phyloP scores from a whole-genome alignment of 306 rosid genomes.

The Cicer arietinum region DNA sequence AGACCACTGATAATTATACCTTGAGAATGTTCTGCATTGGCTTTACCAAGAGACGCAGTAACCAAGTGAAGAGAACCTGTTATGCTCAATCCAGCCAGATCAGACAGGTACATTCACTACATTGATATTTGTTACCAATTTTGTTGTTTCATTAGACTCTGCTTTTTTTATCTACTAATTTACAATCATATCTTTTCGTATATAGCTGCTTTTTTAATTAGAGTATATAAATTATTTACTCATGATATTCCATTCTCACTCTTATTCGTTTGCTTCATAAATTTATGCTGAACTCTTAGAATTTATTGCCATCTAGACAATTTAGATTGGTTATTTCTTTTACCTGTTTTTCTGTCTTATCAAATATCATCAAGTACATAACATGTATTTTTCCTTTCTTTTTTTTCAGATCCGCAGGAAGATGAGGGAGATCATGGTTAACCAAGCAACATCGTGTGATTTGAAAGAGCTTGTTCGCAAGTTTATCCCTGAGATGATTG shows the following conservation, averaged over 20 bases:
- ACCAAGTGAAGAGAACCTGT: conserved; percentile 93
- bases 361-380: not conserved
- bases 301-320: not conserved
- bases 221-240: not conserved
- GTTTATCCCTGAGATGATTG: conserved; percentile 90
- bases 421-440: conserved; percentile 88
- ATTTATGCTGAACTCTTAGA: not conserved
- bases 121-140: not conserved
- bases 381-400: not conserved
- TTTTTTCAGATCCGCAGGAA: conserved; percentile 77
- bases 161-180: not conserved
- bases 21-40: conserved; percentile 95
- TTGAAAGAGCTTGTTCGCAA: conserved; percentile 88
- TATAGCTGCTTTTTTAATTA: not conserved
- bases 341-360: not conserved
- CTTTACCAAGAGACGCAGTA: conserved; percentile 80
- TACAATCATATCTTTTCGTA: too few species aligned
- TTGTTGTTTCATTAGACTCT: not conserved
- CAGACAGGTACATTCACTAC: conserved; percentile 61
- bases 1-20: conserved; percentile 81
- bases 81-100: conserved; percentile 94
- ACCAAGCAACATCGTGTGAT: conserved; percentile 81
- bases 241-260: too few species aligned
- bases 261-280: not conserved
- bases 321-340: not conserved